These are phyloP conservation scores for Larix kaempferi DNA, from an alignment of 75 land plant genomes.

Conservation along the genomic window DNA sequence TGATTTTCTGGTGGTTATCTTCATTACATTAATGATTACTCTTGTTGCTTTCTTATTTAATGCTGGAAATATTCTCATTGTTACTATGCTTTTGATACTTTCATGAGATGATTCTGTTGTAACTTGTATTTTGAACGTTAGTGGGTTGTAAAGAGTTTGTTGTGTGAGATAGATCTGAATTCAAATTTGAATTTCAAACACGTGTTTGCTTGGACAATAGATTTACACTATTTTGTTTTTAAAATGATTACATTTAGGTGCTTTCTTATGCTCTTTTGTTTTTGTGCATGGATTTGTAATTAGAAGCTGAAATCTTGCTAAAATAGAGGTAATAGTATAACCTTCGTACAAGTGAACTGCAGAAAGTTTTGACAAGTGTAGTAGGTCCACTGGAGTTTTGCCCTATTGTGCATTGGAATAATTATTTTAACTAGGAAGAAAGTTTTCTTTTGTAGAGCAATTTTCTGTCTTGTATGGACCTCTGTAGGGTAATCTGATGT, in stretches of 20 bases:
- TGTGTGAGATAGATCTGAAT: background rate
- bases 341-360: background rate
- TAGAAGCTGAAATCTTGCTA: background rate
- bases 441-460: background rate
- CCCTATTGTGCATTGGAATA: background rate
- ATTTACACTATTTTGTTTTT: background rate
- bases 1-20: background rate
- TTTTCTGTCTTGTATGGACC: background rate
- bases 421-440: background rate
- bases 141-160: background rate
- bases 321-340: background rate
- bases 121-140: too few species aligned
- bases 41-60: background rate
- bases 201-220: background rate
- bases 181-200: background rate
- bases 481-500: background rate
- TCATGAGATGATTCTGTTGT: background rate
- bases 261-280: background rate
- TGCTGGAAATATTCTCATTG: background rate
- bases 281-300: background rate
- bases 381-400: slow-evolving; percentile 1
- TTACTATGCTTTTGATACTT: background rate
- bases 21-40: background rate
- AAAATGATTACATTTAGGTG: background rate
- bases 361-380: background rate